Base-by-base conservation (phyloP, 345 rosid genomes). In the Stellera chamaejasme region DNA sequence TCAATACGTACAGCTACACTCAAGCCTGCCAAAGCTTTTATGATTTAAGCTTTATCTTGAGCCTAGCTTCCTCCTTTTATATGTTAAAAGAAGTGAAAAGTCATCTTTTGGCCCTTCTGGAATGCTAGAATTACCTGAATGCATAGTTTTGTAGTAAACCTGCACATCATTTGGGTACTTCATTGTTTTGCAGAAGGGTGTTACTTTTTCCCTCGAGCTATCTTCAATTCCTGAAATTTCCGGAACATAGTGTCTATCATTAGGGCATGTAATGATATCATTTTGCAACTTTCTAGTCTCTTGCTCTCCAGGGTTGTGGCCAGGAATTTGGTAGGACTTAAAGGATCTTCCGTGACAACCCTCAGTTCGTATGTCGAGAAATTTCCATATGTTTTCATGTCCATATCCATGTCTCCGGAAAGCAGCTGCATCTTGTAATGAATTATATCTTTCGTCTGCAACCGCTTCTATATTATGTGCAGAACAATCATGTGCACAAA, bases 21-120 rank as follows among this genome's bases (percentile, higher is more conserved):
- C 3, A 32, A 8, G 39, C 39, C 39, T 54, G 44, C 67, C 61
- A 13, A 55, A 56, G 59, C 57, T 63, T 27, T 63, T 27, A 53
- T 27, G 73, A 56, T 43, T 45, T 75, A 48, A 56, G 43, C 39
- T 56, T 72, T 75, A 10, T 66, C 52, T 49, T 56, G 67, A 69
- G 69, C 56, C 56, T n/a, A n/a, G n/a, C n/a, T 79, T 81, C 70
- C 83, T 77, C 48, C 90, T 78, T 61, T 84, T 84, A 70, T 81
- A 79, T 10, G 82, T 79, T 72, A 77, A 71, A 45, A 82, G 79
- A 64, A 66, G 62, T 50, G 59, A 51, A 28, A 50, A 54, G 44
- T 74, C 76, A 58, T 54, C 69, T 43, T 56, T 64, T 2, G 61
- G 56, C 57, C 77, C 65, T 60, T 69, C 69, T 43, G 71, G 47